These are phyloP conservation scores for Cryptococcus jaspeensis DNA, from an alignment of 1,284 basidiomycete species.

Conservation along the genomic window DNA sequence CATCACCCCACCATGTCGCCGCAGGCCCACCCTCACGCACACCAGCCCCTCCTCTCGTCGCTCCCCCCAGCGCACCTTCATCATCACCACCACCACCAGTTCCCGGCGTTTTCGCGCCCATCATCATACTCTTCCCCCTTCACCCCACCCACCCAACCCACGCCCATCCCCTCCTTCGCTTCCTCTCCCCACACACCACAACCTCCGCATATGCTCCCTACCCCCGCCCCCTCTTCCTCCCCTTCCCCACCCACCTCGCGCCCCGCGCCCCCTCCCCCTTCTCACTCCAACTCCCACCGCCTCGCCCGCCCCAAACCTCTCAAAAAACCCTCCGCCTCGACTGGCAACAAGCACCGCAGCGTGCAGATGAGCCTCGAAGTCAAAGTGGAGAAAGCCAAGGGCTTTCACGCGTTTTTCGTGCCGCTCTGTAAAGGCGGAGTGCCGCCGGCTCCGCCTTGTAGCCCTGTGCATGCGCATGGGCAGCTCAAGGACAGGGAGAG, in stretches of 20 bases:
- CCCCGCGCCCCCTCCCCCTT: slow-evolving; percentile 3
- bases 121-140: not conserved
- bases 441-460: slow-evolving; percentile 42
- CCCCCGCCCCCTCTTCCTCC: slow-evolving; percentile 7
- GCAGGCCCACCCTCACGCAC: slow-evolving; percentile 4
- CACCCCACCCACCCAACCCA: not conserved
- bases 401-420: slow-evolving; percentile 47
- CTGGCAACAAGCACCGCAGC: slow-evolving; percentile 28
- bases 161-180: not conserved
- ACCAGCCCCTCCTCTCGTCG: not conserved
- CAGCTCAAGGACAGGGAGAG: not conserved
- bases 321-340: slow-evolving; percentile 34
- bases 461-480: slow-evolving; percentile 26
- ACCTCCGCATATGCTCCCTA: slow-evolving; percentile 3
- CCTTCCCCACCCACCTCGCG: not conserved
- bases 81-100: not conserved
- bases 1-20: not conserved
- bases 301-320: slow-evolving; percentile 18
- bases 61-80: not conserved
- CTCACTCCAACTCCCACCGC: slow-evolving; percentile 5
- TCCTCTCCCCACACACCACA: not conserved
- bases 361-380: slow-evolving; percentile 43
- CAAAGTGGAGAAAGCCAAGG: slow-evolving; percentile 44
- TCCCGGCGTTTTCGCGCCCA: slow-evolving; percentile 1
- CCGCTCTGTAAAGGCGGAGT: slow-evolving; percentile 32